Percentiles rank a stretch among this genome's conserved stretches.
Evolutionary conservation across 345 rosid genomes (phyloP).

Genomic region (Aethionema arabicum): DNA sequence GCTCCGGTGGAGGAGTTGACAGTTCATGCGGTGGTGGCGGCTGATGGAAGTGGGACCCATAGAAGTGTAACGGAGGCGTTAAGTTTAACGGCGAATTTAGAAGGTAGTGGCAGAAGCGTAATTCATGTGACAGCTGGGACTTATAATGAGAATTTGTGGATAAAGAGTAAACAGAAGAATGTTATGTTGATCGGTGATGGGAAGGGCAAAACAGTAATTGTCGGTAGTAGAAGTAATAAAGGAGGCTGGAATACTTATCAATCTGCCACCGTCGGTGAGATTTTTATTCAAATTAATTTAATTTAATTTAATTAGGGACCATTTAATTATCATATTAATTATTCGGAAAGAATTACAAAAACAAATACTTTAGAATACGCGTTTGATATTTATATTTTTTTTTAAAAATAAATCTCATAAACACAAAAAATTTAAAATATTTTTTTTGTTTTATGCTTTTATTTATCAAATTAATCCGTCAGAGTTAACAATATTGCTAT

Average conservation of each 20-base stretch:
- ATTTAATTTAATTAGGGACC: too few relatives aligned
- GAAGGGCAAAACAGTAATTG: conserved; percentile 52
- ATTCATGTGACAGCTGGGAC: conserved; percentile 53
- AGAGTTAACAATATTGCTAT: too few relatives aligned
- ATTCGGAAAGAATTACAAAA: background rate
- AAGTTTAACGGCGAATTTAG: conserved; percentile 14
- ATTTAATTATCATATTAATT: background rate
- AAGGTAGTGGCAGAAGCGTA: conserved; percentile 44
- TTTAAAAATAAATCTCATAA: too few relatives aligned
- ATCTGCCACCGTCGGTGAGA: conserved; percentile 56
- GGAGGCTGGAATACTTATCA: conserved; percentile 48
- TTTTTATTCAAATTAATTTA: background rate
- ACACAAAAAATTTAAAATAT: too few relatives aligned
- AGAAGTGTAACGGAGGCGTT: conserved; percentile 45
- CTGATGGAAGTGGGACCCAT: conserved; percentile 57
- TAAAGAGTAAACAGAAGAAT: conserved; percentile 48
- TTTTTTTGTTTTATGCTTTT: too few relatives aligned
- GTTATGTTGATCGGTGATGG: conserved; percentile 62
- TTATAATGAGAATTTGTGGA: conserved; percentile 44
- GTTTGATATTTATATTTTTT: too few relatives aligned
- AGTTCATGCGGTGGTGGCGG: conserved; percentile 52
- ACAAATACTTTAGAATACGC: background rate
- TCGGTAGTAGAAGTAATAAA: conserved; percentile 38
- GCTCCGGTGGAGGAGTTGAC: conserved; percentile 39
- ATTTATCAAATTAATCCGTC: too few relatives aligned